These are phyloP conservation scores for Capsella bursapastoris DNA, from an alignment of 345 rosid genomes.

Conservation along the genomic window DNA sequence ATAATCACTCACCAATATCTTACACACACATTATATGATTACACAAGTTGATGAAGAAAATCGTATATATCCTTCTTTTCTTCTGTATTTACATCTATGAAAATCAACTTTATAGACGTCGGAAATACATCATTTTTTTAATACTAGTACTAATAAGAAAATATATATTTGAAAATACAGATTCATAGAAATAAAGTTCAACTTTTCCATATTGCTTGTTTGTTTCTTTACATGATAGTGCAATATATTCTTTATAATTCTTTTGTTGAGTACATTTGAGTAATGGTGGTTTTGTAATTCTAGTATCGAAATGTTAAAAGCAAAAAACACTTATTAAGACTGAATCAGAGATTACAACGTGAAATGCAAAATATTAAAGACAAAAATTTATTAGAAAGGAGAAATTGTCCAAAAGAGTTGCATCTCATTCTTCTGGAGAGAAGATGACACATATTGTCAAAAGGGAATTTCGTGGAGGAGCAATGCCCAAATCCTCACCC, in stretches of 20 bases:
- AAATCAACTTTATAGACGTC: neutral
- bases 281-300: no score
- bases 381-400: neutral
- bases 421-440: conserved; percentile 25
- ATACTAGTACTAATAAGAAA: neutral
- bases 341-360: conserved; percentile 20
- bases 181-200: neutral
- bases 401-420: conserved; percentile 37
- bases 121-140: neutral
- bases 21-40: conserved; percentile 1
- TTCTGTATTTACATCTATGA: neutral
- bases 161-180: neutral
- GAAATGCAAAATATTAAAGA: conserved; percentile 13
- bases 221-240: neutral
- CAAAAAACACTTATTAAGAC: neutral
- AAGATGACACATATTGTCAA: conserved; percentile 35
- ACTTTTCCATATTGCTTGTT: no score
- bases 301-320: no score
- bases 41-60: conserved; percentile 30
- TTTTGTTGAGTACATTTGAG: neutral
- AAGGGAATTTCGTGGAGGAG: conserved; percentile 23
- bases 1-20: conserved; percentile 29
- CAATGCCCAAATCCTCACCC: conserved; percentile 33
- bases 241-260: neutral
- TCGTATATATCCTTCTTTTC: neutral